phyloP scores from a whole-genome alignment of 192 early-diverging fungal genomes.

The Rhizophagus prolifer region DNA sequence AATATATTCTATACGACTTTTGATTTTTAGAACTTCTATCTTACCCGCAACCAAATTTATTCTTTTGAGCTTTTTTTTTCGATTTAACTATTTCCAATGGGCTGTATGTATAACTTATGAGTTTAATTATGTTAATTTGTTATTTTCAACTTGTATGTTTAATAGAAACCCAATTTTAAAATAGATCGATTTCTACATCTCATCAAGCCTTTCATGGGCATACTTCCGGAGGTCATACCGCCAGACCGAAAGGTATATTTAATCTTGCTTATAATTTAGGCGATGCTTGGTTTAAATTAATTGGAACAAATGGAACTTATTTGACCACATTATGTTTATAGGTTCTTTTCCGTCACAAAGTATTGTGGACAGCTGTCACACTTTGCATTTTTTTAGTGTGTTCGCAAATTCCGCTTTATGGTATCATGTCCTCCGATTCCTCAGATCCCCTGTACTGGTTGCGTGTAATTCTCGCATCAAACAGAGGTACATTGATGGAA shows the following conservation, averaged over 20 bases:
- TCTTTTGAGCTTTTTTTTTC: background rate
- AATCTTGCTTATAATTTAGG: background rate
- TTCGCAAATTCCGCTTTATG: constrained; percentile 99
- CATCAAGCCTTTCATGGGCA: constrained; percentile 95
- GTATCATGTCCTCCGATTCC: constrained; percentile 99
- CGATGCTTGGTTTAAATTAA: background rate
- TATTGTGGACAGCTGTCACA: constrained; percentile 99
- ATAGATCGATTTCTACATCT: constrained; percentile 94
- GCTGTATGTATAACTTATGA: constrained; percentile 4
- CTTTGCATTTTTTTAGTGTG: constrained; percentile 99
- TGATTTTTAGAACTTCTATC: background rate
- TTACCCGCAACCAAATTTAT: background rate
- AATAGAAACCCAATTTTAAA: background rate
- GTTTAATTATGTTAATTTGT: background rate
- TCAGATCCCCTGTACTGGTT: constrained; percentile 99
- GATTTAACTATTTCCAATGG: constrained; percentile 14
- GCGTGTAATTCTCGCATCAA: constrained; percentile 99
- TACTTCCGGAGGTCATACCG: constrained; percentile 96
- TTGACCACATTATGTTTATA: constrained; percentile 28
- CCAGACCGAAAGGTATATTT: constrained; percentile 90
- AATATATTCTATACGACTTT: background rate
- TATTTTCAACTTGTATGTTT: background rate
- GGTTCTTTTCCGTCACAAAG: constrained; percentile 97
- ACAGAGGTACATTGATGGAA: constrained; percentile 99
- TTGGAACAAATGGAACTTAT: background rate